Evolutionary conservation across 2,329 filamentous ascomycete genomes (phyloP), one percentile per base, ranked within the genome.

Genomic region (Phyllosticta paracitricarpa): DNA sequence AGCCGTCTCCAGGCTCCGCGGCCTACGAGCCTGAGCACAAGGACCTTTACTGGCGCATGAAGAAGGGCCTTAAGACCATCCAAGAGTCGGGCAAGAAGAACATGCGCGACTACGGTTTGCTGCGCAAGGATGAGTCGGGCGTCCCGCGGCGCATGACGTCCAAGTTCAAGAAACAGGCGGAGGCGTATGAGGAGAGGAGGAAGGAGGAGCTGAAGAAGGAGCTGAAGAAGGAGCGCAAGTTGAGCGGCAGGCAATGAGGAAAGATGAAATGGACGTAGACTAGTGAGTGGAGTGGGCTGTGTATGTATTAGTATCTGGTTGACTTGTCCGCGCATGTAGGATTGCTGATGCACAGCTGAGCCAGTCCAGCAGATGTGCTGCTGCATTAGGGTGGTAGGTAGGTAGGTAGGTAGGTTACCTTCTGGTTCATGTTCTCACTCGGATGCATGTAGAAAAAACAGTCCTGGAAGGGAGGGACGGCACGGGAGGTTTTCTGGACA

Each of bases 111-210:
- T 8, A 26, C 19, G 48, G 48, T 3, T n/a, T 25, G 22, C 6
- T 9, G 22, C 7, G 12, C 17, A 33, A 17, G 8, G 54, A 35
- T 17, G 40, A 48, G 40, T 5, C 40, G 40, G 40, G 40, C 40
- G 17, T 48, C 14, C 40, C 40, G 12, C 12, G 17, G 4, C 40
- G 54, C 25, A 64, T 35, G 56, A 51, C 9, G 24, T 55, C 33
- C 30, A 62, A 62, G 19, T 62, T 60, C 28, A 40, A 61, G 53
- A 48, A 54, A 8, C 33, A 14, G 33, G 63, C 61, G 24, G 53
- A 57, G 54, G 48, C 54, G 24, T 63, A 62, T 26, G 64, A 65
- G 61, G 57, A 58, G 51, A 54, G 56, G 61, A 51, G 51, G 30
- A 40, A 40, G 59, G 26, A 22, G 19, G 19, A 22, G 19, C 19